Base-by-base conservation (phyloP, 306 rosid species). In the Gastrolobium villosum region DNA sequence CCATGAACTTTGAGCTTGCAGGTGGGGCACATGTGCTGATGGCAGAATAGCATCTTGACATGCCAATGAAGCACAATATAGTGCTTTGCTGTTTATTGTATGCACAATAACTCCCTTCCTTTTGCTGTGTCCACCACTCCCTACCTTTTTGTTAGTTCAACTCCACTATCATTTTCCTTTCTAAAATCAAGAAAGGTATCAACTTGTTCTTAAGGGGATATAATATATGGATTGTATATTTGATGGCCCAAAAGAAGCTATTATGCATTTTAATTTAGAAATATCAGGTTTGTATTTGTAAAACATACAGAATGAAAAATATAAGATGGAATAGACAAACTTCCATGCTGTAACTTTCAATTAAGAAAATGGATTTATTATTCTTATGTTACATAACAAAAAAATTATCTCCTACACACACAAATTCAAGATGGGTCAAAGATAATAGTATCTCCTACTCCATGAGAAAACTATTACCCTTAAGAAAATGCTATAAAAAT, bases 91-190 rank as follows among this genome's bases (percentile, higher is more conserved):
- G 49, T 60, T 48, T 8, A 34, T 61, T 10, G n/a, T 34, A 36
- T 30, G 70, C 41, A 34, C n/a, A 8, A 37, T 32, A 37, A 26
- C 32, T 5, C 54, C 10, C 7, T 34, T 3, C 28, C 43, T 55
- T 53, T 65, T 60, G 36, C 15, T 26, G 79, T 43, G 70, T 45
- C 46, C 64, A 50, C 70, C 54, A 57, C 64, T 15, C 63, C 36
- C 28, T 5, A 14, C n/a, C 34, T 70, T 65, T 65, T 10, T 61
- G 44, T 11, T 81, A 34, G 30, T 74, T 74, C 62, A 74, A 66
- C 72, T 59, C 40, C 43, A 10, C 7, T 49, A 45, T 56, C 80
- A 74, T 66, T 48, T 40, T 45, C 57, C 43, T 56, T 70, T 65
- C 75, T n/a, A 36, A 11, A 49, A 65, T 45, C 66, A 1, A 15